Evolutionary conservation across 768 basidiomycete species (phyloP), one percentile per base, ranked within the genome.

Genomic region (Dacryopinax primogenitus): DNA sequence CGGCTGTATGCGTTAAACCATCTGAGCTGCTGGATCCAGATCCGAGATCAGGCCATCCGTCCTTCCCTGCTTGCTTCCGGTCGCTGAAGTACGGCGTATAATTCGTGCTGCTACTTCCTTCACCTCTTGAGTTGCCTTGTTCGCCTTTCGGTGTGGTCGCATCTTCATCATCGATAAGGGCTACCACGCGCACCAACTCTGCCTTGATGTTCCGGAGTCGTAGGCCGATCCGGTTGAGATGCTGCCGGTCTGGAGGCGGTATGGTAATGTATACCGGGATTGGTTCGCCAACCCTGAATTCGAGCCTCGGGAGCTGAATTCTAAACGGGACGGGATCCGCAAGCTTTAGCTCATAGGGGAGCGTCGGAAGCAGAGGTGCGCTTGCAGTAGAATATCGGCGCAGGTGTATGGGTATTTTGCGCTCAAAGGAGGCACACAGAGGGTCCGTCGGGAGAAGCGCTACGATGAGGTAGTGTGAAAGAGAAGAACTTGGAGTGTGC

Each of bases 181-280:
- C 58, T n/a, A 75, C 69, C 1, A 66, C 66, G n/a, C 89, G 81
- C 34, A 90, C 80, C 33, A 95, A 83, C 74, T 93, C 92, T 2
- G 83, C 82, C 69, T 84, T 85, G 68, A 94, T 78, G 69, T 91
- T 94, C 23, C 92, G 81, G 33, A 95, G 80, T 65, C 89, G 77
- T 35, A 92, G 73, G 1, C 88, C 90, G 30, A 79, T 80, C 47
- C 86, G 83, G 6, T 87, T 75, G 21, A 93, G 84, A 21, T 86
- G 78, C 64, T 86, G 82, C 30, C 81, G 78, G 28, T 77, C 74
- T 7, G 92, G 92, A 6, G 90, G 83, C 12, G 91, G 90, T 2
- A 95, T 78, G 1, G 87, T 87, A 39, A 90, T 79, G 70, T 92
- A 90, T 34, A 92, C 76, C 1, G 89, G 87, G 64, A 95, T 83